phyloP scores from a whole-genome alignment of 352 stramenopile species.

The Phytopythium ostracodes region DNA sequence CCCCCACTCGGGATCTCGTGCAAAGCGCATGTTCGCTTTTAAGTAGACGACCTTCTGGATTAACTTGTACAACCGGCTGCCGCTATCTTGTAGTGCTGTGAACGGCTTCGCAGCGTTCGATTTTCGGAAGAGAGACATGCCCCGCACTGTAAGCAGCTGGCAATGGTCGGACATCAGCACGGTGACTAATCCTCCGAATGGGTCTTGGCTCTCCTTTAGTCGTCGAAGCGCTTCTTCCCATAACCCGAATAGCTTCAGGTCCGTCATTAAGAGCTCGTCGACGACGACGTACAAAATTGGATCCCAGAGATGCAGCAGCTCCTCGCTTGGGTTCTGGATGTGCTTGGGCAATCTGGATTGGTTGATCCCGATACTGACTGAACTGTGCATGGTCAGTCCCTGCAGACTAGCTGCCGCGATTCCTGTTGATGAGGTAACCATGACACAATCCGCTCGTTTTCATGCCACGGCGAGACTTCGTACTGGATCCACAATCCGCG shows the following conservation, averaged over 20 bases:
- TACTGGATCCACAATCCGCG: neutral
- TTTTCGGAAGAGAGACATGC: conserved; percentile 8
- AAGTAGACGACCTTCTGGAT: conserved; percentile 21
- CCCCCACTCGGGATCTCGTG: conserved; percentile 14
- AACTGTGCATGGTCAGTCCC: conserved; percentile 18
- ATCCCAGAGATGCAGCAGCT: conserved; percentile 11
- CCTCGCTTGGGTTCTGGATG: conserved; percentile 8
- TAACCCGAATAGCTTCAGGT: conserved; percentile 18
- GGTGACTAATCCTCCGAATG: conserved; percentile 9
- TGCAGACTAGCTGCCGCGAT: conserved; percentile 13
- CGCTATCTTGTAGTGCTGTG: neutral
- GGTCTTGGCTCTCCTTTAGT: conserved; percentile 12
- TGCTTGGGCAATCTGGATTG: neutral
- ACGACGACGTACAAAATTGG: conserved; percentile 15
- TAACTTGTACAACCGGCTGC: conserved; percentile 5
- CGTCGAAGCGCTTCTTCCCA: conserved; percentile 21
- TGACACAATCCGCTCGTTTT: neutral
- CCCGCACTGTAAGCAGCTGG: conserved; percentile 7
- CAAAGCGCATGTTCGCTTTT: conserved; percentile 19
- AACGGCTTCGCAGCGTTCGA: neutral
- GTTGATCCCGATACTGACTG: conserved; percentile 12
- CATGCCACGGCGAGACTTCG: neutral
- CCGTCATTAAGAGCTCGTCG: conserved; percentile 21
- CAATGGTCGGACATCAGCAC: conserved; percentile 19
- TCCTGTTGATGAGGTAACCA: conserved; percentile 5